Conservation (phyloP, 768 basidiomycete genomes). For the Leucosporidium yakuticum region DNA sequence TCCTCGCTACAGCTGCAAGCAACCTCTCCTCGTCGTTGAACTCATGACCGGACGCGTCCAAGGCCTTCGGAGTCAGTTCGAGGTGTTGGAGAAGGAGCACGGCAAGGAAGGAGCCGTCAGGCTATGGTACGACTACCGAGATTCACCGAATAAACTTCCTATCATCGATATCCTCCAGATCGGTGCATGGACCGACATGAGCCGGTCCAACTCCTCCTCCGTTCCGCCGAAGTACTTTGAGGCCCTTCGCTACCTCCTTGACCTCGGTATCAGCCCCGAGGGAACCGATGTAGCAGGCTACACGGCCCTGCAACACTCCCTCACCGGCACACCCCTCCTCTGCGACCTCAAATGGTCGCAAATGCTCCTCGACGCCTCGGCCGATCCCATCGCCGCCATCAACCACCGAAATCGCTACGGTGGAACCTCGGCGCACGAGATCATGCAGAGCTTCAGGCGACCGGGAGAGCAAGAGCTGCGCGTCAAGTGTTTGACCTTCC, state of each 20-base stretch:
- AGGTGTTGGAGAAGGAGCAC: background rate
- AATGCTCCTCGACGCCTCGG: background rate
- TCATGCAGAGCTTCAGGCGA: background rate
- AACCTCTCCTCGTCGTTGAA: background rate
- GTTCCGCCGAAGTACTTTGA: background rate
- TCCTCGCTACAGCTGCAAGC: background rate
- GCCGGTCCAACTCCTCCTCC: no score
- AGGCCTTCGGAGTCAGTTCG: background rate
- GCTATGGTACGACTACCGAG: background rate
- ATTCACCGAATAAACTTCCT: constrained; percentile 1
- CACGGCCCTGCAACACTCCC: constrained; percentile 5
- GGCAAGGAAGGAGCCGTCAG: background rate
- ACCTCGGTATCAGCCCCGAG: background rate
- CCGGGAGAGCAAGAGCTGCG: constrained; percentile 8
- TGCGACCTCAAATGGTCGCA: background rate
- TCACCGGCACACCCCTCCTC: constrained; percentile 3
- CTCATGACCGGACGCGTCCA: background rate
- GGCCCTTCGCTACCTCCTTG: background rate
- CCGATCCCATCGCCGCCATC: constrained; percentile 4
- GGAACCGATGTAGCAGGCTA: constrained; percentile 3
- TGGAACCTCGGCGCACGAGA: background rate
- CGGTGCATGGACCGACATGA: background rate
- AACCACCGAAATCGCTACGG: constrained; percentile 4
- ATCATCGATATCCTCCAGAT: constrained; percentile 2
- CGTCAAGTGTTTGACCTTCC: background rate